A percentile compares a stretch with the other conserved stretches of the same genome.
Conservation (phyloP, 371 early-diverging fungal genomes). For the Mortierella sp. region DNA sequence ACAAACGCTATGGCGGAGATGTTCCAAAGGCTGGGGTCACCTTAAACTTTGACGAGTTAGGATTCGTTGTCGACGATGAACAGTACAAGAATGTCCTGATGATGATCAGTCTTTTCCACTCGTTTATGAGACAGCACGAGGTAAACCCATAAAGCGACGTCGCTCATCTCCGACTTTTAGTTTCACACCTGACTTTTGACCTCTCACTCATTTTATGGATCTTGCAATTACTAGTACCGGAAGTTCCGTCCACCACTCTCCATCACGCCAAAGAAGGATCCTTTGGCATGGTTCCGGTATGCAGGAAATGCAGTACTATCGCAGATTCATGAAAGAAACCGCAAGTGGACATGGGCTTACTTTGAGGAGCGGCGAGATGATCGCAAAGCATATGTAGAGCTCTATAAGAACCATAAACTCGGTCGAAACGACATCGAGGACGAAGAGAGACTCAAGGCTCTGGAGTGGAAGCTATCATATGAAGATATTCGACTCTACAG, state of each 20-base stretch:
- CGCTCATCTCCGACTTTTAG: background rate
- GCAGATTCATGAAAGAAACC: slow-evolving; percentile 90
- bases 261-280: slow-evolving; percentile 83
- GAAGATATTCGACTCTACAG: slow-evolving; percentile 94
- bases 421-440: slow-evolving; percentile 66
- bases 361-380: slow-evolving; percentile 88
- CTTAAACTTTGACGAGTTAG: slow-evolving; percentile 92
- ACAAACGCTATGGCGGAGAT: slow-evolving; percentile 74
- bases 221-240: slow-evolving; percentile 73
- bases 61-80: slow-evolving; percentile 89
- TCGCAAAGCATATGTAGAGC: slow-evolving; percentile 82
- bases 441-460: slow-evolving; percentile 64
- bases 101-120: slow-evolving; percentile 87
- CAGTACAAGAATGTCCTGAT: slow-evolving; percentile 89
- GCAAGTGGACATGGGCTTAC: slow-evolving; percentile 90
- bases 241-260: slow-evolving; percentile 84
- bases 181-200: background rate
- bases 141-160: slow-evolving; percentile 43
- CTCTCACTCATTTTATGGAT: background rate
- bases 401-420: slow-evolving; percentile 80
- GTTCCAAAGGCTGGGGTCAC: slow-evolving; percentile 77
- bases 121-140: slow-evolving; percentile 78
- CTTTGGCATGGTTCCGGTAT: slow-evolving; percentile 89
- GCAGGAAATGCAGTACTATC: slow-evolving; percentile 77
- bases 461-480: slow-evolving; percentile 87